A percentile compares a stretch with the other conserved stretches of the same genome.
These are phyloP conservation scores for Trametes villosa DNA, from an alignment of 768 basidiomycete genomes.

Conservation along the genomic window DNA sequence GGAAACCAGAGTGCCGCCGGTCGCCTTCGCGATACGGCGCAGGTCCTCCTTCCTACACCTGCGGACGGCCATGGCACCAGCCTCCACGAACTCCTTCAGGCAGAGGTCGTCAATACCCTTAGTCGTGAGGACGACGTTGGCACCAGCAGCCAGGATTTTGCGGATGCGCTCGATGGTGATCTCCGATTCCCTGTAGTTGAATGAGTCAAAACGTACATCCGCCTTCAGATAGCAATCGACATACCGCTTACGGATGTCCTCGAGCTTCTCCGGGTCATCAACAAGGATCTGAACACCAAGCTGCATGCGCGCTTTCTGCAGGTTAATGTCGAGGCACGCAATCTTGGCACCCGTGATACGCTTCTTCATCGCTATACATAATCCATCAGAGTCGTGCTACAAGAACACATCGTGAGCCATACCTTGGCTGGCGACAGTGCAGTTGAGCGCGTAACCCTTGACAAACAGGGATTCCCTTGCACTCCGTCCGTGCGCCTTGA, in stretches of 20 bases:
- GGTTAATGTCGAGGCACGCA: constrained; percentile 97
- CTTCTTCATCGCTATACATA: constrained; percentile 90
- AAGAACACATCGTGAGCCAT: constrained; percentile 26
- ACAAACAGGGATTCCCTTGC: constrained; percentile 94
- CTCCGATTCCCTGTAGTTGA: constrained; percentile 78
- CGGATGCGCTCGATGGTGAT: constrained; percentile 95
- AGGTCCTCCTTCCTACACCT: constrained; percentile 98
- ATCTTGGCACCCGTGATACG: constrained; percentile 93
- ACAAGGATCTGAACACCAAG: constrained; percentile 96
- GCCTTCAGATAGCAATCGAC: constrained; percentile 24
- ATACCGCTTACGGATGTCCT: constrained; percentile 92
- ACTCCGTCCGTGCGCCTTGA: constrained; percentile 97
- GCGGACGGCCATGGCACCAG: constrained; percentile 97
- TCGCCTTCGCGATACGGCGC: constrained; percentile 94
- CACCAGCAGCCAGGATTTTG: constrained; percentile 94
- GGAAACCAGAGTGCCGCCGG: constrained; percentile 91
- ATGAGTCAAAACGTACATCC: neutral
- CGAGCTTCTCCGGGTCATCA: constrained; percentile 94
- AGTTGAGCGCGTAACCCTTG: constrained; percentile 96
- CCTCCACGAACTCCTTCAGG: constrained; percentile 98
- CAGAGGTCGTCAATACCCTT: constrained; percentile 99
- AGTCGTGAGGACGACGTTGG: constrained; percentile 95
- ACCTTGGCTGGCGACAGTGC: constrained; percentile 99
- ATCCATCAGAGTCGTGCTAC: neutral
- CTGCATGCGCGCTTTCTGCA: constrained; percentile 96